Percentiles rank a stretch among this genome's conserved stretches.
Conservation (phyloP, 371 early-diverging fungal genomes). For the Paraphysoderma sedebokerense region DNA sequence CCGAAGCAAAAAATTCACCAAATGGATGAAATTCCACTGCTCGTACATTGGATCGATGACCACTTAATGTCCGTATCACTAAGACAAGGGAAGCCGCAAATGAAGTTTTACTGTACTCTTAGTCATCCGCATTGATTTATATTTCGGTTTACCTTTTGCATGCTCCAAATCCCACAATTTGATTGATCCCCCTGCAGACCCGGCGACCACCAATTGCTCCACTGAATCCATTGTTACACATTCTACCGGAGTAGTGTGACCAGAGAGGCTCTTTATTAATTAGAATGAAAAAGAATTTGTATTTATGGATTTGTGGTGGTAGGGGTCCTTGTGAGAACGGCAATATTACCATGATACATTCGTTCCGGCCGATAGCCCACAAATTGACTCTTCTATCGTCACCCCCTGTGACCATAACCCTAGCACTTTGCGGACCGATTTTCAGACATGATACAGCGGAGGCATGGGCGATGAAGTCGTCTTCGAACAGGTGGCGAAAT, state of each 20-base stretch:
- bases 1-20: constrained; percentile 45
- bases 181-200: constrained; percentile 25
- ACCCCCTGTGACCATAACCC: constrained; percentile 32
- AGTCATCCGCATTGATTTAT: not conserved
- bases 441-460: constrained; percentile 12
- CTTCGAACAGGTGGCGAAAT: no score
- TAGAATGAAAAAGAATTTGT: not conserved
- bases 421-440: constrained; percentile 25
- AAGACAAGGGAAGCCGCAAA: not conserved
- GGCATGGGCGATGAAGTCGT: constrained; percentile 1
- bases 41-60: constrained; percentile 27
- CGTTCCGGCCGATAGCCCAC: constrained; percentile 26
- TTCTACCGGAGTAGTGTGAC: constrained; percentile 19
- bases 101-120: not conserved
- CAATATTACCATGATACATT: constrained; percentile 14
- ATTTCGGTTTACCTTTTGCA: constrained; percentile 18
- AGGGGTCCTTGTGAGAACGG: not conserved
- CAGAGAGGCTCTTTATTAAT: constrained; percentile 15
- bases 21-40: constrained; percentile 38
- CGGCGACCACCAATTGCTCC: constrained; percentile 34
- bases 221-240: constrained; percentile 26
- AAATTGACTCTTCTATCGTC: constrained; percentile 27
- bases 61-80: constrained; percentile 32
- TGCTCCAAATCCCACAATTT: constrained; percentile 41
- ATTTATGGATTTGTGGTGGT: not conserved